Conservation (phyloP, 306 rosid species). For the Mimosa pudica region DNA sequence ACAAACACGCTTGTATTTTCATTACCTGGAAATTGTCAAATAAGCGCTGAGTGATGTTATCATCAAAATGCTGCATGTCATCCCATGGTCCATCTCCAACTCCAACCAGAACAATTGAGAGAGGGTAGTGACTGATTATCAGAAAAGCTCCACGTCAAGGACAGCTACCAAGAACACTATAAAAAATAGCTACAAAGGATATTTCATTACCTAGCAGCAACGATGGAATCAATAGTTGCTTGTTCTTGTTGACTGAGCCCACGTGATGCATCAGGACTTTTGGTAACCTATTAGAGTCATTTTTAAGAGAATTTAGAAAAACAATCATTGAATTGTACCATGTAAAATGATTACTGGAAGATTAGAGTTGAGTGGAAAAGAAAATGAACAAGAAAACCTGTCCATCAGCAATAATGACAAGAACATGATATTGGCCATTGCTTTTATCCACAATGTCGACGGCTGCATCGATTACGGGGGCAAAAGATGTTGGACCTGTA, state of each 20-base stretch:
- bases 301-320: conserved; percentile 29
- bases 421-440: conserved; percentile 93
- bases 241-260: conserved; percentile 85
- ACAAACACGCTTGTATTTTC: not conserved
- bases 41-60: conserved; percentile 74
- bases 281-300: conserved; percentile 57
- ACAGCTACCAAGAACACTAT: conserved; percentile 27
- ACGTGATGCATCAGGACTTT: conserved; percentile 65
- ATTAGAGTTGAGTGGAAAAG: not conserved
- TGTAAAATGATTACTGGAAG: conserved; percentile 3
- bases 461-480: conserved; percentile 84
- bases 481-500: conserved; percentile 93
- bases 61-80: conserved; percentile 82
- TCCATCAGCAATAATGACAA: conserved; percentile 96
- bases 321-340: conserved; percentile 12
- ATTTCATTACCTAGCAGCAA: conserved; percentile 80
- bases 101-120: conserved; percentile 90
- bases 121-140: conserved; percentile 70
- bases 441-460: conserved; percentile 76
- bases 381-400: conserved; percentile 59
- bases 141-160: conserved; percentile 32
- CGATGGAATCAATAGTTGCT: conserved; percentile 71
- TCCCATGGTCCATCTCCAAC: conserved; percentile 99
- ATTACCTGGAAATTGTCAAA: conserved; percentile 96
- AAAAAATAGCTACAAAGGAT: conserved; percentile 22